A percentile compares a stretch with the other conserved stretches of the same genome.
These are phyloP conservation scores for Laburnicola sp. DNA, from an alignment of 2,329 filamentous ascomycete genomes.

Conservation along the genomic window DNA sequence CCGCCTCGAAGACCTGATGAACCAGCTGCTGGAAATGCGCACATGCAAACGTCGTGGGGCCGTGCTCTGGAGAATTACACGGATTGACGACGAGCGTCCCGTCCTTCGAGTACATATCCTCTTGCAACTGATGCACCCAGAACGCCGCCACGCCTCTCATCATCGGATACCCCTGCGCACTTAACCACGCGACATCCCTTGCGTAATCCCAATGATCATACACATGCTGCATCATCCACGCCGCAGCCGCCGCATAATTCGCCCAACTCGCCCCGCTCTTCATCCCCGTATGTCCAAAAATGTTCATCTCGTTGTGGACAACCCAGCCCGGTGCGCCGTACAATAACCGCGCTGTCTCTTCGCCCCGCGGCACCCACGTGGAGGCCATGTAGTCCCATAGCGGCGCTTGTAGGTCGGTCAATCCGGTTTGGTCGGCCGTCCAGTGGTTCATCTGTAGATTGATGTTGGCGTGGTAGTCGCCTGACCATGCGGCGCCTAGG, in stretches of 20 bases:
- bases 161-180: constrained; percentile 55
- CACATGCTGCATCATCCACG: constrained; percentile 65
- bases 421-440: constrained; percentile 57
- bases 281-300: constrained; percentile 60
- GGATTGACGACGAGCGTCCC: constrained; percentile 60
- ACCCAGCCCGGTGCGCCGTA: constrained; percentile 62
- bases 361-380: constrained; percentile 58
- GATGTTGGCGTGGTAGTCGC: constrained; percentile 62
- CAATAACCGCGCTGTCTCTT: constrained; percentile 56
- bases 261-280: constrained; percentile 51
- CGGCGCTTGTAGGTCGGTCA: constrained; percentile 51
- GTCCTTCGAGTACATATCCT: constrained; percentile 56
- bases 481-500: constrained; percentile 54
- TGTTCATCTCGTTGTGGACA: constrained; percentile 61
- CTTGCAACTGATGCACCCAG: constrained; percentile 59
- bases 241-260: constrained; percentile 53
- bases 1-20: constrained; percentile 42
- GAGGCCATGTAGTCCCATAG: constrained; percentile 59
- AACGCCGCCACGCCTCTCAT: constrained; percentile 59
- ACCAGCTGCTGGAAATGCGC: constrained; percentile 59
- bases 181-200: constrained; percentile 52
- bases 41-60: constrained; percentile 56
- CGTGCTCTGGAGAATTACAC: constrained; percentile 63
- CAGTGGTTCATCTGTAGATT: constrained; percentile 67
- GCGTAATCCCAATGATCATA: constrained; percentile 61